These are phyloP conservation scores for Aspergillus carbonarius DNA, from an alignment of 2,329 filamentous ascomycete species.

Conservation along the genomic window DNA sequence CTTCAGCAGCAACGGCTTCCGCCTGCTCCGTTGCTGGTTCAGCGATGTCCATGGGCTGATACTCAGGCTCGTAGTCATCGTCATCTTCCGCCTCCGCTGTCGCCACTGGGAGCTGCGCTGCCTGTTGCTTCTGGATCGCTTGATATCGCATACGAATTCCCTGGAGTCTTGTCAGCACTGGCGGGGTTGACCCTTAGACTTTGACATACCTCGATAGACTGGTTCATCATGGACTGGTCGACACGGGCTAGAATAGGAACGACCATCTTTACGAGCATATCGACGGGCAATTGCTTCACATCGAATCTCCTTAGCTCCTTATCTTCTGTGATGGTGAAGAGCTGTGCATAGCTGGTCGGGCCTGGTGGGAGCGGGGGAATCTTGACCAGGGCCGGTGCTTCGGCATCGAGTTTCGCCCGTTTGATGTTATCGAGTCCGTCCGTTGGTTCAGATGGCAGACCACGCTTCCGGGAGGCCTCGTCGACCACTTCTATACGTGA, in stretches of 20 bases:
- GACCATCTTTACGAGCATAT: slow-evolving; percentile 77
- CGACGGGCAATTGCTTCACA: slow-evolving; percentile 72
- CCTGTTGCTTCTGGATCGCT: slow-evolving; percentile 38
- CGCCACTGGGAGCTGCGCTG: slow-evolving; percentile 28
- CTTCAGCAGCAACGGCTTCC: slow-evolving; percentile 74
- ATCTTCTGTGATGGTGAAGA: slow-evolving; percentile 83
- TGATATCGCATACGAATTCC: slow-evolving; percentile 41
- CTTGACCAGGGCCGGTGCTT: slow-evolving; percentile 49
- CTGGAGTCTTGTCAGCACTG: slow-evolving; percentile 25
- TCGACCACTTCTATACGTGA: slow-evolving; percentile 76
- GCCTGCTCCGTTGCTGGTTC: slow-evolving; percentile 40
- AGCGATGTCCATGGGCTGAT: slow-evolving; percentile 64
- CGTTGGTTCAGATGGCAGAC: slow-evolving; percentile 66
- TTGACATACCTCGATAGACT: slow-evolving; percentile 66
- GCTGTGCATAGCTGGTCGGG: slow-evolving; percentile 73
- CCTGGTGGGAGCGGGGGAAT: slow-evolving; percentile 73
- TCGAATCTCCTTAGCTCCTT: slow-evolving; percentile 75
- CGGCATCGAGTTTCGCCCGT: slow-evolving; percentile 67
- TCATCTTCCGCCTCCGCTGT: slow-evolving; percentile 54
- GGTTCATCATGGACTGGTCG: slow-evolving; percentile 66
- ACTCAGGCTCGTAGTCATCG: slow-evolving; percentile 91
- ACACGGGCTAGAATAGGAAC: slow-evolving; percentile 73
- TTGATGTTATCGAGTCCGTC: slow-evolving; percentile 76
- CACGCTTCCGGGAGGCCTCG: slow-evolving; percentile 73
- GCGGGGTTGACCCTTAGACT: background rate